These are phyloP conservation scores for Aethionema arabicum DNA, from an alignment of 345 rosid species.

Conservation along the genomic window DNA sequence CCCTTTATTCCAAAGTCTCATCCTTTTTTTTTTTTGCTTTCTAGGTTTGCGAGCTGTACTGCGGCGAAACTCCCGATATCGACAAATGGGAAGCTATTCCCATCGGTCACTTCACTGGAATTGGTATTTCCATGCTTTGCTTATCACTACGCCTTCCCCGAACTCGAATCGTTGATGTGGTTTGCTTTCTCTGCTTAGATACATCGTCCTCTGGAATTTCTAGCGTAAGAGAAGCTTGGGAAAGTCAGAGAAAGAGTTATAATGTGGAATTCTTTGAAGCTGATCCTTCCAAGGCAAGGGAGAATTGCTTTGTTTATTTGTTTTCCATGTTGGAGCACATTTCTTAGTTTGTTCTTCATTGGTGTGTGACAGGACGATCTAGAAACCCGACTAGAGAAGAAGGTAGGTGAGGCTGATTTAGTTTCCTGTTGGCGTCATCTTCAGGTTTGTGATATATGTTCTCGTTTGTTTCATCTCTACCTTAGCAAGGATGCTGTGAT, in stretches of 20 bases:
- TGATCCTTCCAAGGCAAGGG: slow-evolving; percentile 65
- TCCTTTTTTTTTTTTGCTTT: slow-evolving; percentile 4
- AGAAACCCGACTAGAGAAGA: slow-evolving; percentile 58
- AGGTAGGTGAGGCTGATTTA: slow-evolving; percentile 61
- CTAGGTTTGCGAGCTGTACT: slow-evolving; percentile 85
- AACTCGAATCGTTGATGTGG: not conserved
- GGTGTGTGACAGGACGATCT: slow-evolving; percentile 54
- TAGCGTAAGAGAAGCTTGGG: slow-evolving; percentile 71
- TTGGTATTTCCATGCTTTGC: slow-evolving; percentile 42
- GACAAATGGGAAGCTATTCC: slow-evolving; percentile 81
- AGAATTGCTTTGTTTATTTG: slow-evolving; percentile 22
- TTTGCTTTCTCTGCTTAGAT: slow-evolving; percentile 38
- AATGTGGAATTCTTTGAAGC: slow-evolving; percentile 76
- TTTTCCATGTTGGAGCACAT: not conserved
- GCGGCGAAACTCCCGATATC: slow-evolving; percentile 65
- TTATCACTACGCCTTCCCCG: not conserved
- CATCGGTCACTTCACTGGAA: slow-evolving; percentile 75
- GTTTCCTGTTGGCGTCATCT: slow-evolving; percentile 94
- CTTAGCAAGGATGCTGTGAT: slow-evolving; percentile 8
- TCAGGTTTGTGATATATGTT: slow-evolving; percentile 52
- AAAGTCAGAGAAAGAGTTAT: slow-evolving; percentile 64
- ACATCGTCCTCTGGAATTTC: slow-evolving; percentile 57
- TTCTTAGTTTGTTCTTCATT: slow-evolving; percentile 13
- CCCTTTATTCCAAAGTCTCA: slow-evolving; percentile 17
- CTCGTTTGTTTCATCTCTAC: slow-evolving; percentile 1